Base-by-base conservation (phyloP, 257 asterid species). In the Plantago elongata region DNA sequence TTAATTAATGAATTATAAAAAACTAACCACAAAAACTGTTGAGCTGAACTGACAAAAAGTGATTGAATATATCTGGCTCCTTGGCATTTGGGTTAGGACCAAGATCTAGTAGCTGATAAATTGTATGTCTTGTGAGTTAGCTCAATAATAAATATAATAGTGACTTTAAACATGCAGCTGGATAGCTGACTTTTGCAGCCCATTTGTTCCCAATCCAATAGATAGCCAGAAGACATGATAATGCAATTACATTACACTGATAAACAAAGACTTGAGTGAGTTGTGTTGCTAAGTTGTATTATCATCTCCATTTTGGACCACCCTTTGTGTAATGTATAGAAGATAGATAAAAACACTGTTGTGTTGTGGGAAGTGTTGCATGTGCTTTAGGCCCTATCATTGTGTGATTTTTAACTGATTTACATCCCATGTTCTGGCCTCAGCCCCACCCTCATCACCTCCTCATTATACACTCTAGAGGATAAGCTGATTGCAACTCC, bases 351-450 rank as follows among this genome's bases (percentile, higher is more conserved):
- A 34, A 40, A 43, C 50, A 3, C 66, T 66, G 78, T 57, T 72
- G 78, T 68, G 67, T 34, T 34, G 40, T 68, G 43, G 67, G 37
- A 64, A 73, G 70, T 69, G 68, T 73, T 66, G 77, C 84, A 80
- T 62, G 84, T 74, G 84, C 80, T 38, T 22, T 42, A 72, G 49
- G 38, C 72, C 74, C 60, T 46, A 75, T 83, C 70, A 77, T 83
- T 80, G 74, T 79, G 74, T 51, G 70, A 66, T 79, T 83, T 62
- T 78, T 69, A 77, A 73, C 74, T 49, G 51, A 17, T 54, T 14
- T 69, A 38, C 34, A 46, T 54, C 46, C 66, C 52, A 81, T 84
- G 89, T 81, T 77, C 94, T 84, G 96, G 83, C 72, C 61, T 69
- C 54, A 65, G 65, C 80, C 85, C 86, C 79, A 73, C 79, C 46